Conservation (phyloP, 768 basidiomycete species). For the Naganishia friedmannii region DNA sequence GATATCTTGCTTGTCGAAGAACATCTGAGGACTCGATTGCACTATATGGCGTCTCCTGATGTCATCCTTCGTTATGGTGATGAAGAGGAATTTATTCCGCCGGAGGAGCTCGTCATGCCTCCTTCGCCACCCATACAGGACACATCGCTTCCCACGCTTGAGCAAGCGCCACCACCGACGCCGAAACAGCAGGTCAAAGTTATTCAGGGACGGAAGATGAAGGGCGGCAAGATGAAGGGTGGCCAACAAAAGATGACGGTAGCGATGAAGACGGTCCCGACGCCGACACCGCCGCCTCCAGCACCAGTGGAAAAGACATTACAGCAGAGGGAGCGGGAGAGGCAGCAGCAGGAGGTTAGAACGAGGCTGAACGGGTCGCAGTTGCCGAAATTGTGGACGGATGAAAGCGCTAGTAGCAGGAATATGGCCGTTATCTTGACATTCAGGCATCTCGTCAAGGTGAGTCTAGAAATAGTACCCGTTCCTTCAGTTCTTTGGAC, state of each 20-base stretch:
- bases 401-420: slow-evolving; percentile 42
- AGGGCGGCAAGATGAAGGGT: slow-evolving; percentile 36
- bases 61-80: slow-evolving; percentile 34
- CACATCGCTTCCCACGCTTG: background rate
- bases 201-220: slow-evolving; percentile 28
- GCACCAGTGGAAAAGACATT: slow-evolving; percentile 30
- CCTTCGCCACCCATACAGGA: slow-evolving; percentile 11
- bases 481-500: too few relatives aligned
- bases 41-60: slow-evolving; percentile 51
- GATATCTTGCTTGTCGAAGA: slow-evolving; percentile 51
- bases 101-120: slow-evolving; percentile 26
- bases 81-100: slow-evolving; percentile 32
- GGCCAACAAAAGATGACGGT: slow-evolving; percentile 25
- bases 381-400: slow-evolving; percentile 45
- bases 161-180: background rate
- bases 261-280: slow-evolving; percentile 10
- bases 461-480: slow-evolving; percentile 30
- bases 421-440: slow-evolving; percentile 51
- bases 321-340: slow-evolving; percentile 8
- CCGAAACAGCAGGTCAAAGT: slow-evolving; percentile 26
- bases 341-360: slow-evolving; percentile 21
- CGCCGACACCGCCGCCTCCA: background rate
- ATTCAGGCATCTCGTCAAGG: slow-evolving; percentile 51
- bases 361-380: slow-evolving; percentile 36
- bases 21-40: slow-evolving; percentile 49